Evolutionary conservation across 768 basidiomycete species (phyloP).

Genomic region (Calocera cornea): DNA sequence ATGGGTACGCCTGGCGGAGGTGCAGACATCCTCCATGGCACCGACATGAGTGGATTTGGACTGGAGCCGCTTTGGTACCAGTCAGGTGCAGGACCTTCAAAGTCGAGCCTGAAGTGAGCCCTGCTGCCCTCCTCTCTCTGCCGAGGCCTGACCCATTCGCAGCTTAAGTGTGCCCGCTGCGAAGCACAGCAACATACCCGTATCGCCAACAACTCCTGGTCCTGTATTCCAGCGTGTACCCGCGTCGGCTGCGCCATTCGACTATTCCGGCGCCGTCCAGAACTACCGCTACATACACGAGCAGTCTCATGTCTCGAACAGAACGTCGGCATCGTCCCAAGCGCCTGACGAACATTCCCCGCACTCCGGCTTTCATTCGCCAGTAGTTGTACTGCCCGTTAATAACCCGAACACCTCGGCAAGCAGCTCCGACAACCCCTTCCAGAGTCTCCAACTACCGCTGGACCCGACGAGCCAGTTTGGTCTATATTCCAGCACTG

Average conservation of each 20-base stretch:
- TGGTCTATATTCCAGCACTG: constrained; percentile 76
- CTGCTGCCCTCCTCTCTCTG: neutral
- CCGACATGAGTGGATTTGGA: neutral
- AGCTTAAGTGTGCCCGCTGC: neutral
- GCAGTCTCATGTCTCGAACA: neutral
- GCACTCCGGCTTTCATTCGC: neutral
- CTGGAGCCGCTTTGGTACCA: neutral
- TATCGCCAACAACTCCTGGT: neutral
- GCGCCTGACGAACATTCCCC: neutral
- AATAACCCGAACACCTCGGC: neutral
- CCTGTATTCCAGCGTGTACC: neutral
- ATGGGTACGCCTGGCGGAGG: constrained; percentile 3
- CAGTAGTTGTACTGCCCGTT: neutral
- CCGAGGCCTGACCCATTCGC: neutral
- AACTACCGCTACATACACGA: neutral
- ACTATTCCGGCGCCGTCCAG: neutral
- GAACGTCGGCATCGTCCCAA: neutral
- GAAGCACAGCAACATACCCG: neutral
- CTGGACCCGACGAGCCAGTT: constrained; percentile 21
- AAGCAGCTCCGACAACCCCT: neutral
- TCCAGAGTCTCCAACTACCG: constrained; percentile 11
- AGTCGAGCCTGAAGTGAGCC: neutral
- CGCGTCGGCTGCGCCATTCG: neutral
- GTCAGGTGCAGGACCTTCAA: neutral
- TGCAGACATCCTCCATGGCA: neutral